Evolutionary conservation across 2,329 filamentous ascomycete genomes (phyloP).

Genomic region (Rutstroemia sp.): DNA sequence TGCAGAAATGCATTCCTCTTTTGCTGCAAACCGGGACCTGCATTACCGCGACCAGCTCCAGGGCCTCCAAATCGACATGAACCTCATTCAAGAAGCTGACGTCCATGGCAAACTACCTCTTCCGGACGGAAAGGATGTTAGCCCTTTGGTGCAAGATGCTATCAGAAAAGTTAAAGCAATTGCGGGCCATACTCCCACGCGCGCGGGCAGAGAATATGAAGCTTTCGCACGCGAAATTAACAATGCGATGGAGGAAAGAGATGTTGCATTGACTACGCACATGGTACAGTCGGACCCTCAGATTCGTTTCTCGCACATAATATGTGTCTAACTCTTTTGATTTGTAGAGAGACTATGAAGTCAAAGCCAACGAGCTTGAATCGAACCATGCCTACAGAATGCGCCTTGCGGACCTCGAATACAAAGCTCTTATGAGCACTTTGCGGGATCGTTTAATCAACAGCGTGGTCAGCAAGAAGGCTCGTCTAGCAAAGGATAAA

Average conservation of each 20-base stretch:
- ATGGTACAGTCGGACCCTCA: conserved; percentile 52
- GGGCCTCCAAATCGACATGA: conserved; percentile 86
- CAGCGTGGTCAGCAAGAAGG: conserved; percentile 56
- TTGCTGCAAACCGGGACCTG: conserved; percentile 71
- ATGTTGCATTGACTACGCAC: conserved; percentile 73
- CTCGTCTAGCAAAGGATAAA: conserved; percentile 56
- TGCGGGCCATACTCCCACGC: conserved; percentile 35
- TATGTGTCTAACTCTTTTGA: not conserved
- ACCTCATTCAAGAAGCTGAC: conserved; percentile 76
- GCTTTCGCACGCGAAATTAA: conserved; percentile 84
- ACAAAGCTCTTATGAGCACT: conserved; percentile 50
- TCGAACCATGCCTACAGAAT: conserved; percentile 54
- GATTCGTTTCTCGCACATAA: not conserved
- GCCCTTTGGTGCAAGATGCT: conserved; percentile 25
- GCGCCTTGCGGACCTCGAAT: conserved; percentile 55
- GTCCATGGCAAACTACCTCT: conserved; percentile 68
- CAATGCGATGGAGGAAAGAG: conserved; percentile 78
- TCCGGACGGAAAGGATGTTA: conserved; percentile 41
- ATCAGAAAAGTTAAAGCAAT: conserved; percentile 28
- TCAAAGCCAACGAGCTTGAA: conserved; percentile 51
- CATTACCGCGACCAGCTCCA: conserved; percentile 86
- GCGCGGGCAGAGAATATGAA: conserved; percentile 77
- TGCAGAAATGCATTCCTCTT: conserved; percentile 65
- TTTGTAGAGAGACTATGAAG: conserved; percentile 52
- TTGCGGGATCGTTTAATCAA: conserved; percentile 62